These are phyloP conservation scores for Macroventuria anomochaeta DNA, from an alignment of 2,329 filamentous ascomycete genomes.

Conservation along the genomic window DNA sequence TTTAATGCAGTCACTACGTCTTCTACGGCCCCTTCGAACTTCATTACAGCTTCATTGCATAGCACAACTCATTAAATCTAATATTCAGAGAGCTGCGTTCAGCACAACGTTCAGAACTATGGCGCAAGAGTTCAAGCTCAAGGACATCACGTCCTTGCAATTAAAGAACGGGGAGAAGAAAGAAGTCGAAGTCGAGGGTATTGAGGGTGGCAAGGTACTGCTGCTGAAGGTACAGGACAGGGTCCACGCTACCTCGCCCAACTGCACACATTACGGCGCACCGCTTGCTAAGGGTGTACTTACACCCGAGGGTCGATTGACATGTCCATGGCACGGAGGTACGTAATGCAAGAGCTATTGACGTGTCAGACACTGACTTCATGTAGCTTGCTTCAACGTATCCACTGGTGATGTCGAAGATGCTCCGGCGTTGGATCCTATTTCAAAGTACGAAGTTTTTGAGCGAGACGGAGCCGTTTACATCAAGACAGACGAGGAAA, in stretches of 20 bases:
- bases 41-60: slow-evolving; percentile 23
- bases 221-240: slow-evolving; percentile 79
- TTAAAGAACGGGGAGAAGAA: slow-evolving; percentile 82
- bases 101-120: slow-evolving; percentile 45
- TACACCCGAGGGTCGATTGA: slow-evolving; percentile 79
- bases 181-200: slow-evolving; percentile 88
- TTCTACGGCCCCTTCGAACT: slow-evolving; percentile 32
- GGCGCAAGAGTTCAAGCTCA: slow-evolving; percentile 66
- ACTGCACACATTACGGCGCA: slow-evolving; percentile 91
- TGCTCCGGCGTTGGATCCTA: slow-evolving; percentile 85
- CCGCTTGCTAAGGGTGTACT: slow-evolving; percentile 87
- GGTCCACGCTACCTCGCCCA: slow-evolving; percentile 79
- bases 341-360: slow-evolving; percentile 11
- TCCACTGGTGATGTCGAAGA: slow-evolving; percentile 93
- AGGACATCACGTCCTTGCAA: slow-evolving; percentile 75
- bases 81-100: slow-evolving; percentile 31
- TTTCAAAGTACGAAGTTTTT: slow-evolving; percentile 80
- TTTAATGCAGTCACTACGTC: slow-evolving; percentile 39
- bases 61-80: slow-evolving; percentile 21
- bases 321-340: slow-evolving; percentile 98
- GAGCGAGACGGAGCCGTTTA: slow-evolving; percentile 86
- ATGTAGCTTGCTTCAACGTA: slow-evolving; percentile 86
- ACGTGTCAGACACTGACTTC: not conserved
- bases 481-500: slow-evolving; percentile 77
- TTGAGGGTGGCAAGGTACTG: slow-evolving; percentile 85